Evolutionary conservation across 345 rosid genomes (phyloP).

Genomic region (Iberis pinnata): DNA sequence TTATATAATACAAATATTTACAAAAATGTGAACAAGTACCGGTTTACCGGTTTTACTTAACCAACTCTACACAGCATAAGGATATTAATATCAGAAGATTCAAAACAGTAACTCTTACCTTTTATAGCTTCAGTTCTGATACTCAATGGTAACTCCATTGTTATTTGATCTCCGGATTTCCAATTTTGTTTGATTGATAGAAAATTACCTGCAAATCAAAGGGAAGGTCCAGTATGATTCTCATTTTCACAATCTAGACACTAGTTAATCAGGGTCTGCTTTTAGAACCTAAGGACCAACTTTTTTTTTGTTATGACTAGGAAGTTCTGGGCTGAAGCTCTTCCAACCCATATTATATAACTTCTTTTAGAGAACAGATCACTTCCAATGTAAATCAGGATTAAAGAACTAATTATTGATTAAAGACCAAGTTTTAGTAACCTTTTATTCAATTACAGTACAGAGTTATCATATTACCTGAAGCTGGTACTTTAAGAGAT

Average conservation of each 20-base stretch:
- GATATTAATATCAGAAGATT: background rate
- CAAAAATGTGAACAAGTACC: background rate
- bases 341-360: no score
- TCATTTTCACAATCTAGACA: constrained; percentile 1
- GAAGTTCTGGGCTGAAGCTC: no score
- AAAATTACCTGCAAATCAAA: constrained; percentile 47
- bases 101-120: constrained; percentile 38
- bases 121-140: constrained; percentile 62
- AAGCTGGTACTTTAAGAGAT: constrained; percentile 42
- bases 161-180: constrained; percentile 49
- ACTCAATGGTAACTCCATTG: constrained; percentile 50
- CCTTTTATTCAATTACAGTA: no score
- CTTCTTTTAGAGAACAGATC: no score
- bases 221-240: background rate
- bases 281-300: no score
- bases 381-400: no score
- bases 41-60: background rate
- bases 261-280: no score
- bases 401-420: no score
- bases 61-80: background rate
- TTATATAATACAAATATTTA: background rate
- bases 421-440: no score
- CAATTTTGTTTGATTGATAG: constrained; percentile 46
- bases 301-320: no score
- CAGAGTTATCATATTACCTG: constrained; percentile 38